These are phyloP conservation scores for Filosporella fistucella DNA, from an alignment of 495 filamentous ascomycete species.

Conservation along the genomic window DNA sequence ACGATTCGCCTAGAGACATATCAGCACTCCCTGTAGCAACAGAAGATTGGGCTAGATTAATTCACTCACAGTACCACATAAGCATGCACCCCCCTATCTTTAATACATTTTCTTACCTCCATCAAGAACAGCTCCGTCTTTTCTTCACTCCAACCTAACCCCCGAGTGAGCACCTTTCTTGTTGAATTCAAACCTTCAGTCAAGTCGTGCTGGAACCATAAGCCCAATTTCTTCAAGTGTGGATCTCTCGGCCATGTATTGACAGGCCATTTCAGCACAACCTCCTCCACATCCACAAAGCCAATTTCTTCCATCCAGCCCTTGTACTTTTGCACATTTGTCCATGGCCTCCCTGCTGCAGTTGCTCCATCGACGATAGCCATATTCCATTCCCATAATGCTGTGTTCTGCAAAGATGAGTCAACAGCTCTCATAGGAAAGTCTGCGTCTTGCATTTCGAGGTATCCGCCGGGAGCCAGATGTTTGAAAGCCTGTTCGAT, in stretches of 20 bases:
- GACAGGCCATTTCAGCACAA: conserved; percentile 25
- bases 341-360: neutral
- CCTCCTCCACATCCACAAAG: conserved; percentile 27
- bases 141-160: conserved; percentile 36
- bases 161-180: conserved; percentile 42
- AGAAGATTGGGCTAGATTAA: neutral
- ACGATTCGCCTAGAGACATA: neutral
- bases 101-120: conserved; percentile 22
- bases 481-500: conserved; percentile 6
- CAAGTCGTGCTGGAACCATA: conserved; percentile 17
- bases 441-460: conserved; percentile 38
- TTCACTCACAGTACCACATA: conserved; percentile 21
- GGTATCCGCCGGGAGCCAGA: conserved; percentile 42
- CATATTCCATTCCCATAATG: conserved; percentile 26
- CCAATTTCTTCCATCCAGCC: conserved; percentile 27
- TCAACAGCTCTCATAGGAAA: conserved; percentile 34
- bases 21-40: neutral
- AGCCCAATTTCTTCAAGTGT: conserved; percentile 37
- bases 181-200: conserved; percentile 1
- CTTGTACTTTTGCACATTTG: conserved; percentile 15
- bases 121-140: conserved; percentile 15
- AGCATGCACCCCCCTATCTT: conserved; percentile 19
- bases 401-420: conserved; percentile 18
- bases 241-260: conserved; percentile 39
- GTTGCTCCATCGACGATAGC: conserved; percentile 25